Evolutionary conservation across 2,329 filamentous ascomycete species (phyloP).

Genomic region (Fusarium miscanthi): DNA sequence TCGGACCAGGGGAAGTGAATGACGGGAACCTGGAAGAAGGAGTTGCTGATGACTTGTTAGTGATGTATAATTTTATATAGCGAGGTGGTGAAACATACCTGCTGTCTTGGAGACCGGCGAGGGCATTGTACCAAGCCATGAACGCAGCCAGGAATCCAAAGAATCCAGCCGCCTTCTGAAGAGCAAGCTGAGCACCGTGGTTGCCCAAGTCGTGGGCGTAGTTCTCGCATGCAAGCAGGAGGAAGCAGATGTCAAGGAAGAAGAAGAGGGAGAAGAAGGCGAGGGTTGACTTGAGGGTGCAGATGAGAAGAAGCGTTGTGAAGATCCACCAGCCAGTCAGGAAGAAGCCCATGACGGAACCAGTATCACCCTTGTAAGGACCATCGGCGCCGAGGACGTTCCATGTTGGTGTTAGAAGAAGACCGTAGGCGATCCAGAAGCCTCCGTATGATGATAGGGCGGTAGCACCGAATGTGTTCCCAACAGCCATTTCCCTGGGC

Average conservation of each 20-base stretch:
- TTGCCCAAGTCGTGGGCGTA: slow-evolving; percentile 65
- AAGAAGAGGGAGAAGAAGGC: slow-evolving; percentile 84
- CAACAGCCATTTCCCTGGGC: slow-evolving; percentile 83
- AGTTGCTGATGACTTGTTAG: slow-evolving; percentile 68
- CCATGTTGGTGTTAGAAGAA: slow-evolving; percentile 77
- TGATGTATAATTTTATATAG: background rate
- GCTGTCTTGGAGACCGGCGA: slow-evolving; percentile 82
- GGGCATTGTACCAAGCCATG: slow-evolving; percentile 86
- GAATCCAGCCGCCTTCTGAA: slow-evolving; percentile 78
- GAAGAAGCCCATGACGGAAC: slow-evolving; percentile 77
- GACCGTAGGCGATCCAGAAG: slow-evolving; percentile 83
- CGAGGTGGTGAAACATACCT: slow-evolving; percentile 59
- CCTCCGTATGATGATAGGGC: slow-evolving; percentile 84
- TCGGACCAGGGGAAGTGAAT: slow-evolving; percentile 96
- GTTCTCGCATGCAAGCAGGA: slow-evolving; percentile 75
- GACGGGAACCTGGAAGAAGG: slow-evolving; percentile 92
- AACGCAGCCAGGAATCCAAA: slow-evolving; percentile 87
- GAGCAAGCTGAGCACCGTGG: slow-evolving; percentile 54
- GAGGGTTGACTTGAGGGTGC: slow-evolving; percentile 80
- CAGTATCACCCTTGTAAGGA: slow-evolving; percentile 59
- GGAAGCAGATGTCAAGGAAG: slow-evolving; percentile 79
- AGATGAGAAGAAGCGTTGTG: slow-evolving; percentile 77
- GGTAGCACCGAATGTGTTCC: slow-evolving; percentile 87
- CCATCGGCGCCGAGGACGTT: slow-evolving; percentile 61
- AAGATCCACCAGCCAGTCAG: slow-evolving; percentile 87